Conservation (phyloP, 768 basidiomycete genomes). For the Arthromyces matolae region DNA sequence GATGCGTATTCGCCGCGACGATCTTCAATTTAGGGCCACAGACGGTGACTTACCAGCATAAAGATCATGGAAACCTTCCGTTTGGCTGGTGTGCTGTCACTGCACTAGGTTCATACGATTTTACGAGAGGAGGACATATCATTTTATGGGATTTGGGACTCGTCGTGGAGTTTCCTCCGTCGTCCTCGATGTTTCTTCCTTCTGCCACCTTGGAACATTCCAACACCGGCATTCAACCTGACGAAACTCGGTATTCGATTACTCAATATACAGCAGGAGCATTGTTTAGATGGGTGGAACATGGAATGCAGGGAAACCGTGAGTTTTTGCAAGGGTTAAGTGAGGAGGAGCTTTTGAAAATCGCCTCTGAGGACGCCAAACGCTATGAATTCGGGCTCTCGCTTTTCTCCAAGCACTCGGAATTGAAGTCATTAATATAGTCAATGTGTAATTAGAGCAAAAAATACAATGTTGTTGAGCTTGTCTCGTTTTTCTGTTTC, state of each 20-base stretch:
- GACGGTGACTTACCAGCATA: not conserved
- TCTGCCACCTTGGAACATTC: not conserved
- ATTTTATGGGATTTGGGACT: slow-evolving; percentile 3
- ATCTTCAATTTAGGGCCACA: not conserved
- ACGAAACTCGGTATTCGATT: too few relatives aligned
- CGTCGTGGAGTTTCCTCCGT: slow-evolving; percentile 1
- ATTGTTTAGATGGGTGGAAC: too few relatives aligned
- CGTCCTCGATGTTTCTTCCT: not conserved
- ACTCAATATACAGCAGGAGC: too few relatives aligned
- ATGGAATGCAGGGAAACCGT: too few relatives aligned
- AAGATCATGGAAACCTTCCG: not conserved
- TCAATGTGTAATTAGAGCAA: not conserved
- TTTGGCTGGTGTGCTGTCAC: slow-evolving; percentile 2
- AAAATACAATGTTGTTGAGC: not conserved
- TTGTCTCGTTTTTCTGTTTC: not conserved
- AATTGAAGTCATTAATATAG: not conserved
- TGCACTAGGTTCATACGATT: not conserved
- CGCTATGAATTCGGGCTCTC: not conserved
- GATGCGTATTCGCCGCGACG: not conserved
- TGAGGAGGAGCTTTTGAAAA: too few relatives aligned
- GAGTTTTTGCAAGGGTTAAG: too few relatives aligned
- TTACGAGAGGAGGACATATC: not conserved
- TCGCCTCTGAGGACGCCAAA: not conserved
- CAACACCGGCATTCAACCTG: too few relatives aligned
- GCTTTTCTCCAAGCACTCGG: not conserved